phyloP scores from a whole-genome alignment of 768 basidiomycete genomes.

The Sporobolomyces roseus region DNA sequence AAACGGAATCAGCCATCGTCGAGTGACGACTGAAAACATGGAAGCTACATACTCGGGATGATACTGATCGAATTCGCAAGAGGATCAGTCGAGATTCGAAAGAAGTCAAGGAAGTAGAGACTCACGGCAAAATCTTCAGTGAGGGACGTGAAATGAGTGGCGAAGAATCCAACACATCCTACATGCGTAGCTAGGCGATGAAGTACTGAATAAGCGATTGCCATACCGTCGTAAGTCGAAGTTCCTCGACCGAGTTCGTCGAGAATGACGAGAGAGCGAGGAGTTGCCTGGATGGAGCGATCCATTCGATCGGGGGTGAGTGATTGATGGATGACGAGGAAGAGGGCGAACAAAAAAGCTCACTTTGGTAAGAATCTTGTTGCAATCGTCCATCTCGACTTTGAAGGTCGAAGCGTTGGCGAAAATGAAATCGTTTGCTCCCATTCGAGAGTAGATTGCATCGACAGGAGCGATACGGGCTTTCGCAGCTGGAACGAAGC shows the following conservation, averaged over 20 bases:
- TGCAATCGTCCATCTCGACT: constrained; percentile 84
- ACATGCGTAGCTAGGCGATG: constrained; percentile 93
- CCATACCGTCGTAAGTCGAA: constrained; percentile 98
- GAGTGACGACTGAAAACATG: neutral
- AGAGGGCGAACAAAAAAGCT: constrained; percentile 38
- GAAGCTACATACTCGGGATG: constrained; percentile 39
- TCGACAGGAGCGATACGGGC: constrained; percentile 87
- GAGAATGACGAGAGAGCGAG: constrained; percentile 85
- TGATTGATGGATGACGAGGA: neutral
- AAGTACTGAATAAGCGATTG: constrained; percentile 89
- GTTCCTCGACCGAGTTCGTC: constrained; percentile 82
- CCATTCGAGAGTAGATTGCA: constrained; percentile 92
- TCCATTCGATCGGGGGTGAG: neutral
- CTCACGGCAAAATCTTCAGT: constrained; percentile 73
- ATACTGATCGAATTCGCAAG: constrained; percentile 20
- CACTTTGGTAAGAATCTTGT: constrained; percentile 59
- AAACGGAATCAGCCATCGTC: constrained; percentile 53
- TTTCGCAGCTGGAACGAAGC: constrained; percentile 80
- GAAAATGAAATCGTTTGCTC: constrained; percentile 97
- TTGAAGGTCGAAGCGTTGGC: constrained; percentile 85
- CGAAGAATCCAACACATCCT: constrained; percentile 87
- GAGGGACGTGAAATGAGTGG: constrained; percentile 93
- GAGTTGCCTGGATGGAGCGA: constrained; percentile 65
- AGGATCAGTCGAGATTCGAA: no score
- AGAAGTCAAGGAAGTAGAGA: neutral